These are phyloP conservation scores for Thraustotheca clavata DNA, from an alignment of 352 stramenopile species.

Conservation along the genomic window DNA sequence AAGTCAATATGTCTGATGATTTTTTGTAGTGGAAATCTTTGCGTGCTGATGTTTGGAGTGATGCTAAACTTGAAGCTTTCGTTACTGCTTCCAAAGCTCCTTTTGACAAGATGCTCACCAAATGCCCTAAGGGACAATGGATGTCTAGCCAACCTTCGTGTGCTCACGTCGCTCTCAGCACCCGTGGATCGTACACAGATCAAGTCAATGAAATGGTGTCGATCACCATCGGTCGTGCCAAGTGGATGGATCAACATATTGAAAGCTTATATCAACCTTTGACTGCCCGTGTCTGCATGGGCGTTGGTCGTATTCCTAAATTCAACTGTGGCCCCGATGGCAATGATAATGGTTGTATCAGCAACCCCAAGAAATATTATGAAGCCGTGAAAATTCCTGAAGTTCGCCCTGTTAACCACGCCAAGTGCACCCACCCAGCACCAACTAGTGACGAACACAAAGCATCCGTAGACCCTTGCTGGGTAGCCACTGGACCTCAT, in stretches of 20 bases:
- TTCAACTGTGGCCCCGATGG: conserved; percentile 59
- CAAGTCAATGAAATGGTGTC: conserved; percentile 35
- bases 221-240: conserved; percentile 37
- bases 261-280: conserved; percentile 56
- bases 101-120: conserved; percentile 39
- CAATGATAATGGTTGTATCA: conserved; percentile 49
- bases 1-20: neutral
- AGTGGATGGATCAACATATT: conserved; percentile 70
- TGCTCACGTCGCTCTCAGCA: conserved; percentile 39
- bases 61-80: conserved; percentile 41
- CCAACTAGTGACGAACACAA: conserved; percentile 27
- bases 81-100: conserved; percentile 39
- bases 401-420: conserved; percentile 39
- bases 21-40: conserved; percentile 42
- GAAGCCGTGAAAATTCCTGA: conserved; percentile 42
- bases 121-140: conserved; percentile 46
- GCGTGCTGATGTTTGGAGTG: conserved; percentile 40
- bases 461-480: conserved; percentile 62
- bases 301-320: conserved; percentile 49
- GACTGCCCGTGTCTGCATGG: conserved; percentile 42
- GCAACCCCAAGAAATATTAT: conserved; percentile 51
- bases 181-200: conserved; percentile 54
- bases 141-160: conserved; percentile 41
- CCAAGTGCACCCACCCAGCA: conserved; percentile 25
- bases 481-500: conserved; percentile 44